phyloP scores from a whole-genome alignment of 208 protist genomes.

The Wallacemonas collosoma region DNA sequence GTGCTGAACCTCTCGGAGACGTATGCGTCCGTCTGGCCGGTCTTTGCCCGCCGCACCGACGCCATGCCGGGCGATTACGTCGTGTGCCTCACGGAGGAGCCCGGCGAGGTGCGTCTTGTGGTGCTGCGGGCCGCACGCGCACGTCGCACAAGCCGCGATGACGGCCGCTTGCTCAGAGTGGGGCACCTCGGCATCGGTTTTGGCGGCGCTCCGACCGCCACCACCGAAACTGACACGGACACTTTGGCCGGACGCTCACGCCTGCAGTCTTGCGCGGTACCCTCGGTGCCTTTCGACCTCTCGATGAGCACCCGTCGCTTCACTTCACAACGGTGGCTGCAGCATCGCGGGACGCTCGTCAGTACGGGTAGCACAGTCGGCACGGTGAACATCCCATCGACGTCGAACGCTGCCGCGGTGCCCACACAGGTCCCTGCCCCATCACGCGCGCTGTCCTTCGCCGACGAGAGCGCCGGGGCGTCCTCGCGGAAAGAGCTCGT shows the following conservation, averaged over 20 bases:
- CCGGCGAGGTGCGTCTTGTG: slow-evolving; percentile 63
- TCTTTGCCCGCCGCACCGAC: slow-evolving; percentile 47
- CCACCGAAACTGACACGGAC: neutral
- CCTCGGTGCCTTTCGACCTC: slow-evolving; percentile 7
- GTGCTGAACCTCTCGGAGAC: slow-evolving; percentile 57
- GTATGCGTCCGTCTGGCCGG: slow-evolving; percentile 49
- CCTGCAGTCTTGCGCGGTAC: slow-evolving; percentile 7
- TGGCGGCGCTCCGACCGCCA: neutral
- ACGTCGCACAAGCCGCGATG: slow-evolving; percentile 7
- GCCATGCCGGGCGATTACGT: slow-evolving; percentile 78
- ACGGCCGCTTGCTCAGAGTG: no score
- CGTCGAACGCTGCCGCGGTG: no score
- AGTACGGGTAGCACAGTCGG: slow-evolving; percentile 7
- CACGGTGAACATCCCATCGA: slow-evolving; percentile 1
- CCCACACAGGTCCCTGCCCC: no score
- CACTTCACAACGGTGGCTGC: slow-evolving; percentile 9
- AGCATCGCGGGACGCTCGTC: slow-evolving; percentile 14
- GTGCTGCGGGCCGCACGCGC: slow-evolving; percentile 36
- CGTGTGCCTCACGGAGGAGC: slow-evolving; percentile 51
- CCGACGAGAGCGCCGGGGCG: neutral
- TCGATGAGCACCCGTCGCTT: slow-evolving; percentile 13
- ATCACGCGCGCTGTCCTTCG: neutral
- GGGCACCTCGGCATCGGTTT: neutral
- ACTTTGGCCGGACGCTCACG: neutral
- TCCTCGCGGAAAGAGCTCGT: slow-evolving; percentile 10